Percentiles rank a stretch among this genome's conserved stretches.
Conservation (phyloP, 495 filamentous ascomycete species). For the Penicillium flavigenum region DNA sequence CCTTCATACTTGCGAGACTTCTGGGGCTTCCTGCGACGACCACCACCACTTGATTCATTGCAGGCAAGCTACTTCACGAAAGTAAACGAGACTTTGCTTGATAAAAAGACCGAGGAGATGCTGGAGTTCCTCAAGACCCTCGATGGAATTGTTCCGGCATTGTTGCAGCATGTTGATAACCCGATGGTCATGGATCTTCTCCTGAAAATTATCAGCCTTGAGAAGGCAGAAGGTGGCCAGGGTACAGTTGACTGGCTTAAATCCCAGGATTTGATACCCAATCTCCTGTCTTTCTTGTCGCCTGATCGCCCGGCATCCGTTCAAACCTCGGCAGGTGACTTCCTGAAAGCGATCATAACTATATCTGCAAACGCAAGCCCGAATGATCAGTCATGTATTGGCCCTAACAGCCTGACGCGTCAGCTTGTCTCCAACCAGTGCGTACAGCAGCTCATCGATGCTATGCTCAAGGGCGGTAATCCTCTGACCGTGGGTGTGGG, state of each 20-base stretch:
- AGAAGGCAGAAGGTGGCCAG: constrained; percentile 86
- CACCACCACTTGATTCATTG: constrained; percentile 79
- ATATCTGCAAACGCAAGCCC: constrained; percentile 98
- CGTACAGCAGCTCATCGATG: constrained; percentile 73
- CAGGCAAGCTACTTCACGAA: constrained; percentile 99
- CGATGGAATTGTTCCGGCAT: constrained; percentile 74
- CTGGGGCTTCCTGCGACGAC: constrained; percentile 82
- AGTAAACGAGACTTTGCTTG: constrained; percentile 92
- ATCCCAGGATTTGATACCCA: constrained; percentile 84
- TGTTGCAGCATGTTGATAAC: constrained; percentile 93
- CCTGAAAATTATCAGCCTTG: constrained; percentile 94
- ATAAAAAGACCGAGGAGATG: constrained; percentile 98
- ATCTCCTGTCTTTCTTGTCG: constrained; percentile 81
- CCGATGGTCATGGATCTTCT: constrained; percentile 99
- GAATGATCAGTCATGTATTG: constrained; percentile 96
- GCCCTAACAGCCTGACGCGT: constrained; percentile 92
- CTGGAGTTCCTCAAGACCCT: constrained; percentile 80
- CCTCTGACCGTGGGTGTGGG: constrained; percentile 95
- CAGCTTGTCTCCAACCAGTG: constrained; percentile 91
- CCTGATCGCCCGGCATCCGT: constrained; percentile 79
- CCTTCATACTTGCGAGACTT: constrained; percentile 73
- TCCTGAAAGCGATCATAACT: constrained; percentile 97
- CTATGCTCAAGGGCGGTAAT: constrained; percentile 94
- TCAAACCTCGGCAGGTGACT: constrained; percentile 96
- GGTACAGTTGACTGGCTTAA: constrained; percentile 98